Base-by-base conservation (phyloP, 257 asterid genomes). In the Gentiana macrophylla region DNA sequence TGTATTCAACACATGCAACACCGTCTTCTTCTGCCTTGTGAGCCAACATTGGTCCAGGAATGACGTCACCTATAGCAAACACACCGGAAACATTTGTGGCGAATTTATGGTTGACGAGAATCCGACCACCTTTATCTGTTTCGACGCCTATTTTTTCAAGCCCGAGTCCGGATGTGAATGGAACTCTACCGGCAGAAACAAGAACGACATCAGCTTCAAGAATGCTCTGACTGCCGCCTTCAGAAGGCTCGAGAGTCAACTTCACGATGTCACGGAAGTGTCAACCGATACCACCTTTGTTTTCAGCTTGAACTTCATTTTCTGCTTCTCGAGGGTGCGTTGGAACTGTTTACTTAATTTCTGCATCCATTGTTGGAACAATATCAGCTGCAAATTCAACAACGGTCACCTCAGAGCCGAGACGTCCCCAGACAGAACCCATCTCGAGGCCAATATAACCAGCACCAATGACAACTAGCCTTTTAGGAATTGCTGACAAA, bases 21-120 rank as follows among this genome's bases (percentile, higher is more conserved):
- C 98, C 98, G 37, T 91, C 98, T 59, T 91, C 98, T 65, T 91
- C 98, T 1, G 98, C 98, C 72, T 91, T 91, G 84, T 91, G 98
- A 47, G 98, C 98, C 86, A 91, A 62, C 98, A 91, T 91, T 1
- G 95, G 97, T 12, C 97, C 98, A 1, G 98, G 97, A 66, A 92
- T 88, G 32, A 88, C 97, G 68, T 92, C 97, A 43, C 98, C 98
- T 38, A 92, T 92, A 12, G 97, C 97, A 32, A 58, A 75, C 44
- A 92, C 95, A 0, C 98, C 89, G 0, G 74, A 60, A 1, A 88
- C 86, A 33, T 79, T 92, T 4, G 90, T 68, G 70, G 89, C 79
- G 54, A 91, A 91, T 37, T 74, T 72, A 35, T 75, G 67, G 33
- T 92, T 72, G 36, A 92, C 97, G 64, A 80, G 69, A 68, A 92